Conservation (phyloP, 257 asterid species). For the Echites panduratus region DNA sequence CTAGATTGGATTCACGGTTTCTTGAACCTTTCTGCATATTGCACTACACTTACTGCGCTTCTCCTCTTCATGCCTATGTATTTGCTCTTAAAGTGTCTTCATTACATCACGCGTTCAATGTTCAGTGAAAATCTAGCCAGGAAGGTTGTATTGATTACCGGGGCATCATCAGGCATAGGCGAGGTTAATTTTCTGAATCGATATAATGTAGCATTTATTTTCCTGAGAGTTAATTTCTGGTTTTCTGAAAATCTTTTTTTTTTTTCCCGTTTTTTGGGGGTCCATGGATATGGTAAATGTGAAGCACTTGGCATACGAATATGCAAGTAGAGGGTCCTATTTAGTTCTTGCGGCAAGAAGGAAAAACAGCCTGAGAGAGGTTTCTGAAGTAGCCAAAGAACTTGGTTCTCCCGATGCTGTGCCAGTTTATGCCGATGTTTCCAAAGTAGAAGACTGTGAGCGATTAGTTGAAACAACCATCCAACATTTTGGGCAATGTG, state of each 20-base stretch:
- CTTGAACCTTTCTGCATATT: background rate
- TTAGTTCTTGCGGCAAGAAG: slow-evolving; percentile 67
- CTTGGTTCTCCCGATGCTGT: slow-evolving; percentile 61
- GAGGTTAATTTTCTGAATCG: too few species aligned
- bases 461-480: slow-evolving; percentile 45
- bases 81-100: background rate
- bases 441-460: slow-evolving; percentile 47
- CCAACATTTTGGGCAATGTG: slow-evolving; percentile 50
- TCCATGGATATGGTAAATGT: background rate
- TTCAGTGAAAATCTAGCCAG: background rate
- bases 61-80: background rate
- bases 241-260: too few species aligned
- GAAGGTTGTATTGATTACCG: slow-evolving; percentile 63
- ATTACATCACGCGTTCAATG: background rate
- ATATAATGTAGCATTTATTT: too few species aligned
- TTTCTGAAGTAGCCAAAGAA: slow-evolving; percentile 42
- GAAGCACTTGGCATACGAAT: slow-evolving; percentile 68
- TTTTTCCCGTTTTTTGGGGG: background rate
- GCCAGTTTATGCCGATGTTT: slow-evolving; percentile 43
- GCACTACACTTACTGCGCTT: background rate
- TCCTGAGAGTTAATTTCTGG: too few species aligned
- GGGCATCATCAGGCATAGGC: slow-evolving; percentile 79
- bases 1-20: background rate
- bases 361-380: slow-evolving; percentile 39
- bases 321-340: slow-evolving; percentile 61